A percentile compares a stretch with the other conserved stretches of the same genome.
These are phyloP conservation scores for Populus hybrid DNA, from an alignment of 441 rosid genomes.

Conservation along the genomic window DNA sequence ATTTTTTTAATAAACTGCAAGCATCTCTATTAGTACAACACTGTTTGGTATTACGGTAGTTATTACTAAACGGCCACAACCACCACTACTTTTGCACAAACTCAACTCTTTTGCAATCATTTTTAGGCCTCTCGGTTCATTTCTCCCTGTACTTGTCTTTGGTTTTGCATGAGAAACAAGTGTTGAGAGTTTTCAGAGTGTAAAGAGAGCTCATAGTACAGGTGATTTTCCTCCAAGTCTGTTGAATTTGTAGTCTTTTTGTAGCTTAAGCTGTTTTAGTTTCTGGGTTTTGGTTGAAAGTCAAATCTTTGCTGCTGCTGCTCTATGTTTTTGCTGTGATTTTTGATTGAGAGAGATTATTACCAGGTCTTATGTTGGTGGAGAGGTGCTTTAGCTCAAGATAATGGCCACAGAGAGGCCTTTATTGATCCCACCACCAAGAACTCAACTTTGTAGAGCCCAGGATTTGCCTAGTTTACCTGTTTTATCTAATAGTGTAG, in stretches of 20 bases:
- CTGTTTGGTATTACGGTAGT: too few relatives aligned
- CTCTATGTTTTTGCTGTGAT: constrained; percentile 16
- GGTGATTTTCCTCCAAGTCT: background rate
- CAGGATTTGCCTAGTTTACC: constrained; percentile 11
- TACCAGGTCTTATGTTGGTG: constrained; percentile 13
- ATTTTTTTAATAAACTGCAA: too few relatives aligned
- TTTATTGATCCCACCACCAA: constrained; percentile 20
- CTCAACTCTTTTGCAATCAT: background rate
- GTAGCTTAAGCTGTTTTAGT: background rate
- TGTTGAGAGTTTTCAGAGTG: background rate
- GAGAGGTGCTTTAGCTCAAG: constrained; percentile 22
- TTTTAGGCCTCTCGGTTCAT: background rate
- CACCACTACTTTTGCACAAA: background rate
- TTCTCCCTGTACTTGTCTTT: background rate
- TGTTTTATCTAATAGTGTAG: constrained; percentile 21
- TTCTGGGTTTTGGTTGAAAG: background rate
- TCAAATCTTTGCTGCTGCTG: background rate
- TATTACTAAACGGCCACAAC: background rate
- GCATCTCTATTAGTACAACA: too few relatives aligned
- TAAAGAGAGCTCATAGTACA: background rate
- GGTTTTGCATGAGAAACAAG: background rate
- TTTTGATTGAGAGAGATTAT: constrained; percentile 15
- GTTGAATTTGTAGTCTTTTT: background rate
- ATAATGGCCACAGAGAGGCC: constrained; percentile 29
- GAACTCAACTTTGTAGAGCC: background rate